Conservation (phyloP, 2,329 filamentous ascomycete genomes). For the Monosporascus sp. region DNA sequence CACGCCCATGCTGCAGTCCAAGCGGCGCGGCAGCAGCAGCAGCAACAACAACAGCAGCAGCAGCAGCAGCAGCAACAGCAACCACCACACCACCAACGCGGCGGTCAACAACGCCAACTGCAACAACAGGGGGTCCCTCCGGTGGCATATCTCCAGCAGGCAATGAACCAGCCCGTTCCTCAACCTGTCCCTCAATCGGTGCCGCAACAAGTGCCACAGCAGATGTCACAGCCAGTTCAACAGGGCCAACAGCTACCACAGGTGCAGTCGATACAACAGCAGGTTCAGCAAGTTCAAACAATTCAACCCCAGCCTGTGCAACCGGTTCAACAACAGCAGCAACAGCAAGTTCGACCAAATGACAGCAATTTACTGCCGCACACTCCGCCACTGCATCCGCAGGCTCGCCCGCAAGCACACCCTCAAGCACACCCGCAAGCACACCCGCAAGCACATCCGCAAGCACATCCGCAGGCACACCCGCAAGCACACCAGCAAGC, state of each 20-base stretch:
- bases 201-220: constrained; percentile 21
- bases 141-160: constrained; percentile 27
- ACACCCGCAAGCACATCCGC: constrained; percentile 12
- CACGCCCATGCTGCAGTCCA: constrained; percentile 24
- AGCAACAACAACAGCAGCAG: constrained; percentile 20
- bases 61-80: constrained; percentile 27
- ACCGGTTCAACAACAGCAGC: constrained; percentile 19
- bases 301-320: constrained; percentile 15
- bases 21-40: constrained; percentile 24
- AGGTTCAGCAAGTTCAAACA: constrained; percentile 20
- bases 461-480: constrained; percentile 13
- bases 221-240: constrained; percentile 24
- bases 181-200: not conserved
- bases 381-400: constrained; percentile 22
- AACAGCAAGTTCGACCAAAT: constrained; percentile 24
- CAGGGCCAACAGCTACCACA: constrained; percentile 26
- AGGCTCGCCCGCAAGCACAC: constrained; percentile 17
- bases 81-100: constrained; percentile 29
- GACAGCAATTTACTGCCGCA: constrained; percentile 25
- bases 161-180: constrained; percentile 24
- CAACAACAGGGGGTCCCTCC: constrained; percentile 26
- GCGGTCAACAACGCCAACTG: constrained; percentile 28
- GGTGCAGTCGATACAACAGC: constrained; percentile 25
- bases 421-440: constrained; percentile 14
- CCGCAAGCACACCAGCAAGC: constrained; percentile 23